These are phyloP conservation scores for Arabidopsis suecica DNA, from an alignment of 345 rosid genomes.

Conservation along the genomic window DNA sequence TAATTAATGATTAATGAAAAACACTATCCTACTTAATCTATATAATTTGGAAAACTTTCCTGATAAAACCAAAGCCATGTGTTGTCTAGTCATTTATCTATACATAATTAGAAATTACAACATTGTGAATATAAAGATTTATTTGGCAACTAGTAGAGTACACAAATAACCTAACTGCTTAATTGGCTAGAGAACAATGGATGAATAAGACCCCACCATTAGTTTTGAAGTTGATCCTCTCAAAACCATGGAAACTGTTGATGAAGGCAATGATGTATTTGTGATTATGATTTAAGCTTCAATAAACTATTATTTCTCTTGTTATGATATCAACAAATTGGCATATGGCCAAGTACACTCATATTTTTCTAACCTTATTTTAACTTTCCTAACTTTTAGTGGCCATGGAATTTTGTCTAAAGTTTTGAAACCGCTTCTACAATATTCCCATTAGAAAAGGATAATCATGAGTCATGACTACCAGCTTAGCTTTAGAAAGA, in stretches of 20 bases:
- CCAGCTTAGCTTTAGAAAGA: slow-evolving; percentile 37
- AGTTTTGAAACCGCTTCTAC: slow-evolving; percentile 42
- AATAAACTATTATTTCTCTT: slow-evolving; percentile 13
- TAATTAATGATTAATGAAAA: background rate
- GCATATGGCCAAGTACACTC: slow-evolving; percentile 45
- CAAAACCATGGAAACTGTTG: slow-evolving; percentile 10
- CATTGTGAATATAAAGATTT: slow-evolving; percentile 3
- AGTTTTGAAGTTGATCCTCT: slow-evolving; percentile 27
- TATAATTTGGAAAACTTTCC: slow-evolving; percentile 7
- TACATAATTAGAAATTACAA: background rate
- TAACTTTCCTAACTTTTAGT: slow-evolving; percentile 36
- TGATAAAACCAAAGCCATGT: slow-evolving; percentile 15
- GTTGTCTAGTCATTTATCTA: slow-evolving; percentile 21
- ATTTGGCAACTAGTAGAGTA: slow-evolving; percentile 21
- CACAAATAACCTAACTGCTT: slow-evolving; percentile 34
- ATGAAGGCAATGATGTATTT: slow-evolving; percentile 30
- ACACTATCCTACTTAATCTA: background rate
- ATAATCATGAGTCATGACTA: slow-evolving; percentile 37
- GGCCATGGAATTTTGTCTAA: slow-evolving; percentile 42
- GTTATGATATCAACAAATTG: slow-evolving; percentile 24
- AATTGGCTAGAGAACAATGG: slow-evolving; percentile 39
- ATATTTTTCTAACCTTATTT: slow-evolving; percentile 7
- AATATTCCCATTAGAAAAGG: slow-evolving; percentile 37
- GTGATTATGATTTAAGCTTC: slow-evolving; percentile 18
- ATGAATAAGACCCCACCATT: slow-evolving; percentile 36